Conservation (phyloP, 2,329 filamentous ascomycete species). For the Ophiognomonia clavigignenti-juglandacearum region DNA sequence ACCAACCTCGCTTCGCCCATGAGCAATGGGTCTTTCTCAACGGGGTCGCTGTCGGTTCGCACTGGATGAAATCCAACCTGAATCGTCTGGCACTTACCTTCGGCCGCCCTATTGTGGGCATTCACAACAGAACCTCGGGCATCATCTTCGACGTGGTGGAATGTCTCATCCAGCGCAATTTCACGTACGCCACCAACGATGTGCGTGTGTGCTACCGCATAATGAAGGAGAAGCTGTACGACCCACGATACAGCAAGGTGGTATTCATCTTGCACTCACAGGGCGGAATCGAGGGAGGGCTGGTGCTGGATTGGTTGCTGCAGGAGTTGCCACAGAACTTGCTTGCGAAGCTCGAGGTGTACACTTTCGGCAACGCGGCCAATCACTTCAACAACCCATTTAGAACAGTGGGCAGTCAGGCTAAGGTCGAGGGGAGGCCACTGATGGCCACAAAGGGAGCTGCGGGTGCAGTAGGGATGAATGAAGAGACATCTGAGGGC, state of each 20-base stretch:
- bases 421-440: conserved; percentile 30
- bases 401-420: conserved; percentile 42
- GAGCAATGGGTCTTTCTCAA: conserved; percentile 82
- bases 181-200: conserved; percentile 66
- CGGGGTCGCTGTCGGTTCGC: conserved; percentile 58
- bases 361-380: conserved; percentile 73
- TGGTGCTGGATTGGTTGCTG: conserved; percentile 73
- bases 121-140: conserved; percentile 72
- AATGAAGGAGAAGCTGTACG: conserved; percentile 59
- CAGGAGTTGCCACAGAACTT: conserved; percentile 64
- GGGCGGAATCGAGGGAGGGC: conserved; percentile 67
- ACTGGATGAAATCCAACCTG: conserved; percentile 67
- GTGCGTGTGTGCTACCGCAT: conserved; percentile 57
- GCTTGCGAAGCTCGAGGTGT: conserved; percentile 66
- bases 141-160: conserved; percentile 73
- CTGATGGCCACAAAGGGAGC: conserved; percentile 29
- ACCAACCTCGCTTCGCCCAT: conserved; percentile 39
- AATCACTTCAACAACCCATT: conserved; percentile 80
- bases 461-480: neutral
- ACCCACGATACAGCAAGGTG: conserved; percentile 60
- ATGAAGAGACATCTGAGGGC: neutral
- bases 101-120: conserved; percentile 62
- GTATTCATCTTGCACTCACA: conserved; percentile 74
- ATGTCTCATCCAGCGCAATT: conserved; percentile 71
- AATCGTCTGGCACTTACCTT: conserved; percentile 70